These are phyloP conservation scores for Ustilago lituana DNA, from an alignment of 1,284 basidiomycete species.

Conservation along the genomic window DNA sequence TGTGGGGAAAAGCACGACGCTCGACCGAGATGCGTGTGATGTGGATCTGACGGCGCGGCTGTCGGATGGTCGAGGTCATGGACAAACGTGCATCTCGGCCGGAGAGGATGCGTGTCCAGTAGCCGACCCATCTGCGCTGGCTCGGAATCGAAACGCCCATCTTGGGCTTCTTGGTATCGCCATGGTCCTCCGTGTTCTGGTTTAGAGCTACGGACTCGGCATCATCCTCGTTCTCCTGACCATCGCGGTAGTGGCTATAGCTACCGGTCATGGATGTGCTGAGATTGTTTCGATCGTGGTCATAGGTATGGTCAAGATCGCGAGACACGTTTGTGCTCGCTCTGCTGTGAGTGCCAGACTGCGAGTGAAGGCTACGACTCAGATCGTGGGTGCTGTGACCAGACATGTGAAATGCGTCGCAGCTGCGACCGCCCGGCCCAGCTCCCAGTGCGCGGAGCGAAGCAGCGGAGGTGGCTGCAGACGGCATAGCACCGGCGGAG, in stretches of 20 bases:
- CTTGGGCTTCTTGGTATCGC: constrained; percentile 25
- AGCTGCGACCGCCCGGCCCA: constrained; percentile 34
- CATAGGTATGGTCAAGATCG: background rate
- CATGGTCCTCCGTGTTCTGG: constrained; percentile 43
- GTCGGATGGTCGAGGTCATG: constrained; percentile 24
- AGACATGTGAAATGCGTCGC: constrained; percentile 33
- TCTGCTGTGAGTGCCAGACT: constrained; percentile 15
- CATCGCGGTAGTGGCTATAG: background rate
- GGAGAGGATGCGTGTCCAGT: constrained; percentile 55
- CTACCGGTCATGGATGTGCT: constrained; percentile 7
- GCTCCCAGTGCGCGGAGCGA: constrained; percentile 33
- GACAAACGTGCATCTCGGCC: constrained; percentile 42
- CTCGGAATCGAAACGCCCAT: constrained; percentile 57
- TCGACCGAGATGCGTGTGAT: constrained; percentile 49
- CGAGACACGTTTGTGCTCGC: constrained; percentile 20
- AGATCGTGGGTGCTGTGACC: constrained; percentile 12
- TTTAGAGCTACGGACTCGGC: constrained; percentile 29
- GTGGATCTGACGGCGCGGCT: constrained; percentile 40
- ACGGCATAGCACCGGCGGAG: constrained; percentile 33
- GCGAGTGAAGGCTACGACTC: constrained; percentile 13
- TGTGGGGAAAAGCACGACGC: constrained; percentile 2
- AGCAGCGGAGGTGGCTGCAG: constrained; percentile 19
- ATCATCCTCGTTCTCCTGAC: constrained; percentile 1
- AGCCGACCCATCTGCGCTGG: constrained; percentile 56
- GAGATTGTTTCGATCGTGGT: background rate